Conservation (phyloP, 2,329 filamentous ascomycete species). For the Sarocladiaceae sp. region DNA sequence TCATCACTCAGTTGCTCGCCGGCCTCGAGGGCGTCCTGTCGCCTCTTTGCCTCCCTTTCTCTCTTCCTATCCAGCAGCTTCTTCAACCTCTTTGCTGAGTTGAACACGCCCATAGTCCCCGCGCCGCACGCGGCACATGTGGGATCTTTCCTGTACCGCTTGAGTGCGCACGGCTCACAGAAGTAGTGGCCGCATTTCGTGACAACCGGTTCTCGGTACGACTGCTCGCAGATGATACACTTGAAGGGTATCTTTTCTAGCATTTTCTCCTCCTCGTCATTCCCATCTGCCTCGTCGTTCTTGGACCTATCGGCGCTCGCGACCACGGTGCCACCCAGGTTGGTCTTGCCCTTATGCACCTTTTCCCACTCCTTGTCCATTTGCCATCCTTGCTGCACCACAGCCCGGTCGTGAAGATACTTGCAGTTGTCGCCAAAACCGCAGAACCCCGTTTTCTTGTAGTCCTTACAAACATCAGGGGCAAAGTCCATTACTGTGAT, state of each 20-base stretch:
- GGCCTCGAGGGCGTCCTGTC: constrained; percentile 47
- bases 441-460: constrained; percentile 65
- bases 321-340: constrained; percentile 55
- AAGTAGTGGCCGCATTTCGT: constrained; percentile 97
- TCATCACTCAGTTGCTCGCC: constrained; percentile 44
- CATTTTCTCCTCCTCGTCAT: constrained; percentile 62
- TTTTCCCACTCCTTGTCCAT: constrained; percentile 92
- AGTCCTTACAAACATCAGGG: constrained; percentile 94
- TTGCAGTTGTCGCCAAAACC: constrained; percentile 68
- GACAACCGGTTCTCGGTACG: constrained; percentile 75
- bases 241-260: constrained; percentile 84
- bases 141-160: constrained; percentile 81
- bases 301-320: constrained; percentile 51
- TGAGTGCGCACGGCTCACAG: constrained; percentile 83
- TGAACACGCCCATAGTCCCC: constrained; percentile 87
- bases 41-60: constrained; percentile 54
- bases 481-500: constrained; percentile 88
- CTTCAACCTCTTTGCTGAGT: constrained; percentile 76
- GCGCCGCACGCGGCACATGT: constrained; percentile 81
- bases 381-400: constrained; percentile 91
- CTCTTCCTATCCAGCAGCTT: constrained; percentile 73
- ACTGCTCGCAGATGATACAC: constrained; percentile 78
- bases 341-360: constrained; percentile 67
- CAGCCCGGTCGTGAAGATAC: constrained; percentile 70
- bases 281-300: constrained; percentile 30